Evolutionary conservation across 1,139 yeast genomes (phyloP).

Genomic region (Suzukiozyma palmioleophila): DNA sequence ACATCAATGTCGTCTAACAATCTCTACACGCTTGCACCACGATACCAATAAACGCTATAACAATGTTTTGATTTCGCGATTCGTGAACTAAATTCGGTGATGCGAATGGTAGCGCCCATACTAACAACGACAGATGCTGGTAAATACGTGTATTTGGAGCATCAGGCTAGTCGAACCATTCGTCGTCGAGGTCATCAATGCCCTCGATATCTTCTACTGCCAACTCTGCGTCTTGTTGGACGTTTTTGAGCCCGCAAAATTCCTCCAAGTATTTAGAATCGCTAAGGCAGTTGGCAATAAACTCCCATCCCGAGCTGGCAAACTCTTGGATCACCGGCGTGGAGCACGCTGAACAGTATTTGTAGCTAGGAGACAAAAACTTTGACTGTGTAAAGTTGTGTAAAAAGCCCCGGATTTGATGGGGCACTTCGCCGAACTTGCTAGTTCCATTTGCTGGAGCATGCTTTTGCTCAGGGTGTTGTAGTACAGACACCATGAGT

Average conservation of each 20-base stretch:
- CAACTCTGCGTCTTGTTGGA: conserved; percentile 70
- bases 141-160: neutral
- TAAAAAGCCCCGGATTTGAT: conserved; percentile 84
- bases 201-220: conserved; percentile 41
- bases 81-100: neutral
- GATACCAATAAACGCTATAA: no score
- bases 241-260: conserved; percentile 68
- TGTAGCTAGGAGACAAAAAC: conserved; percentile 67
- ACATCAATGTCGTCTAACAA: no score
- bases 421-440: conserved; percentile 73
- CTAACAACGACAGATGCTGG: neutral
- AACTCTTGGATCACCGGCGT: conserved; percentile 48
- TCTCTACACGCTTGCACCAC: no score
- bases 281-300: conserved; percentile 64
- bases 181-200: conserved; percentile 23
- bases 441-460: conserved; percentile 39
- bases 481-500: conserved; percentile 67
- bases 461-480: conserved; percentile 50
- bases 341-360: conserved; percentile 85
- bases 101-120: conserved; percentile 1
- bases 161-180: conserved; percentile 5
- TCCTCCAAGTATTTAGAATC: conserved; percentile 66
- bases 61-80: no score
- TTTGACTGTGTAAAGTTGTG: conserved; percentile 60
- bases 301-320: conserved; percentile 65